These are phyloP conservation scores for Populus davidiana DNA, from an alignment of 345 rosid species.

Conservation along the genomic window DNA sequence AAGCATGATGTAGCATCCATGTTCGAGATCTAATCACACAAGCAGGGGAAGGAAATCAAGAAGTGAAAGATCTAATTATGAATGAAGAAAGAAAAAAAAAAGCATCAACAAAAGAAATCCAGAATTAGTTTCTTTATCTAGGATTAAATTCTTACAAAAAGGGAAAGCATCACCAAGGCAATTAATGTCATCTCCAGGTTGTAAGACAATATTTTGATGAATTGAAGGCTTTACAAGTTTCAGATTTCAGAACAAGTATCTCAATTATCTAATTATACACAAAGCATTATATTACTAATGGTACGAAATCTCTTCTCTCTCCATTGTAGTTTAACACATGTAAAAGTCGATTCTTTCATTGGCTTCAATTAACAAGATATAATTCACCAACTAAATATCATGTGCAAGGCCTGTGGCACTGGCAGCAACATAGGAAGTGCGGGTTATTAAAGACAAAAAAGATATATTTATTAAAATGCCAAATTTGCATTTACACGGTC, in stretches of 20 bases:
- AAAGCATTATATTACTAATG: not conserved
- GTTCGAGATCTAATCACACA: not conserved
- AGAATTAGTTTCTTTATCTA: not conserved
- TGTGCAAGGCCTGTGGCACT: not conserved
- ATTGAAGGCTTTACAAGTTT: not conserved
- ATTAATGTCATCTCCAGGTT: not conserved
- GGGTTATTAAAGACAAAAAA: not conserved
- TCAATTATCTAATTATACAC: not conserved
- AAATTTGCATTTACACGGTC: not conserved
- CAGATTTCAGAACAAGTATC: not conserved
- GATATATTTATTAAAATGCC: not conserved
- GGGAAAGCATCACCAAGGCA: not conserved
- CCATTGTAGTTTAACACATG: not conserved
- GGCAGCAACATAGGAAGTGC: not conserved
- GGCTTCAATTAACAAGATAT: not conserved
- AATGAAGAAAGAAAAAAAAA: not conserved
- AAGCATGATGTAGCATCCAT: not conserved
- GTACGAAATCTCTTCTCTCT: not conserved
- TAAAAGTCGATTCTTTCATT: not conserved
- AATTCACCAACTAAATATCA: not conserved
- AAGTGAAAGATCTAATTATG: not conserved
- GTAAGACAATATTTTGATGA: not conserved
- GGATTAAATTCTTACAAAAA: not conserved
- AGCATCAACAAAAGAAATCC: not conserved
- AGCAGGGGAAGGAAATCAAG: not conserved